Conservation (phyloP, 2,329 filamentous ascomycete genomes). For the Botrytis sinoallii region DNA sequence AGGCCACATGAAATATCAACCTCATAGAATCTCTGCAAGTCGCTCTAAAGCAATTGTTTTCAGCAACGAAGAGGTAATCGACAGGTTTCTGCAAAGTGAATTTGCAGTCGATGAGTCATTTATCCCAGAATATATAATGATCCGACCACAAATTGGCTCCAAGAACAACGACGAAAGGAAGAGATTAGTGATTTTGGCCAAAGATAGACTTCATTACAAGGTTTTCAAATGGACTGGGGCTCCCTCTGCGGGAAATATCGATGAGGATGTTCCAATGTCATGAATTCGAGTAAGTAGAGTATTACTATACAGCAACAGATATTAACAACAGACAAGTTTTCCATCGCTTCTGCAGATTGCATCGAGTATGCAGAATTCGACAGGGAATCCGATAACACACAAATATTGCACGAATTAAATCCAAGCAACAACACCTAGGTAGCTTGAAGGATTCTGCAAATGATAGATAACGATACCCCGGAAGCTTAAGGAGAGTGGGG, state of each 20-base stretch:
- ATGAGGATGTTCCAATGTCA: conserved; percentile 32
- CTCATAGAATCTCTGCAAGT: conserved; percentile 12
- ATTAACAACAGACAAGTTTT: neutral
- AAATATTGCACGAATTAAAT: neutral
- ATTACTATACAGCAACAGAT: neutral
- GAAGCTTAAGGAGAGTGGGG: neutral
- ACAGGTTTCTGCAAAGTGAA: conserved; percentile 23
- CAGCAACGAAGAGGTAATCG: conserved; percentile 26
- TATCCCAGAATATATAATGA: conserved; percentile 29
- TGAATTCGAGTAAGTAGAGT: conserved; percentile 16
- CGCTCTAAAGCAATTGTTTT: conserved; percentile 19
- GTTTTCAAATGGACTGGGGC: conserved; percentile 27
- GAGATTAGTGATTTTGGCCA: conserved; percentile 32
- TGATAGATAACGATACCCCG: neutral
- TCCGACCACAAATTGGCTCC: conserved; percentile 23
- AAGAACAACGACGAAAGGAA: conserved; percentile 22
- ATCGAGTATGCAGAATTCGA: neutral
- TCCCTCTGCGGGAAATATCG: neutral
- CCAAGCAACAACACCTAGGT: neutral
- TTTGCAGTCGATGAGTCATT: conserved; percentile 26
- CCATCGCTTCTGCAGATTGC: neutral
- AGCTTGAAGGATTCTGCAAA: neutral
- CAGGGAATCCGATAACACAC: neutral
- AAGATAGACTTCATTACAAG: conserved; percentile 33
- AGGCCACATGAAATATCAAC: conserved; percentile 20